A percentile compares a stretch with the other conserved stretches of the same genome.
phyloP scores from a whole-genome alignment of 2,329 filamentous ascomycete genomes.

The Paracamarosporium sp. region DNA sequence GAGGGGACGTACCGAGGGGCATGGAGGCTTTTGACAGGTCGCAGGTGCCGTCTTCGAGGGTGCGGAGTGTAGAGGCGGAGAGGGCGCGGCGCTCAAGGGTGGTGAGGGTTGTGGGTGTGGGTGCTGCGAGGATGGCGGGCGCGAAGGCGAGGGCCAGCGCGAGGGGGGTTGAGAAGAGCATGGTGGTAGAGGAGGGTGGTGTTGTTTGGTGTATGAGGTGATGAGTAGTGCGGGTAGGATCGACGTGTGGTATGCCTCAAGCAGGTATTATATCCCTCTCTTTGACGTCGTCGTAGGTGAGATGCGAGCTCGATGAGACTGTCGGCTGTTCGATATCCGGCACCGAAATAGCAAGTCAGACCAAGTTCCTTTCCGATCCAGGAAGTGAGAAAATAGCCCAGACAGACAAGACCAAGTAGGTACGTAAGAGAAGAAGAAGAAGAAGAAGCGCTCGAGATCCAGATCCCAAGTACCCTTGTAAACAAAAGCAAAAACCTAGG shows the following conservation, averaged over 20 bases:
- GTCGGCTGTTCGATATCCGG: neutral
- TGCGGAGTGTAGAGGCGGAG: slow-evolving; percentile 15
- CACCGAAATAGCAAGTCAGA: slow-evolving; percentile 3
- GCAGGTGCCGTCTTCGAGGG: slow-evolving; percentile 28
- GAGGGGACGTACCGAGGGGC: slow-evolving; percentile 36
- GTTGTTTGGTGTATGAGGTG: neutral
- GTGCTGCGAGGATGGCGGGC: slow-evolving; percentile 41
- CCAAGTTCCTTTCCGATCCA: neutral
- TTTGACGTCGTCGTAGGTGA: neutral
- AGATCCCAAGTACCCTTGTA: slow-evolving; percentile 12
- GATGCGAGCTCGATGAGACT: too few species aligned
- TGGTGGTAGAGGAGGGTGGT: slow-evolving; percentile 24
- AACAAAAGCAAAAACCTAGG: slow-evolving; percentile 11
- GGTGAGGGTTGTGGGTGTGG: slow-evolving; percentile 20
- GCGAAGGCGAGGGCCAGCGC: slow-evolving; percentile 41
- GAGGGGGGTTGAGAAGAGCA: slow-evolving; percentile 44
- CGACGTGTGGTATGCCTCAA: neutral
- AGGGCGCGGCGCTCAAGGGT: neutral
- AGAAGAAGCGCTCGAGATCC: slow-evolving; percentile 21
- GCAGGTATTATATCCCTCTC: slow-evolving; percentile 1
- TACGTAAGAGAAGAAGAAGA: neutral
- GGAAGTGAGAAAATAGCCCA: neutral
- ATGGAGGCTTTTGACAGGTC: slow-evolving; percentile 38
- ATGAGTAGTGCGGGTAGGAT: neutral
- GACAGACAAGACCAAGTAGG: neutral